Evolutionary conservation across 1,284 basidiomycete species (phyloP).

Genomic region (Mrakiaceae sp.): DNA sequence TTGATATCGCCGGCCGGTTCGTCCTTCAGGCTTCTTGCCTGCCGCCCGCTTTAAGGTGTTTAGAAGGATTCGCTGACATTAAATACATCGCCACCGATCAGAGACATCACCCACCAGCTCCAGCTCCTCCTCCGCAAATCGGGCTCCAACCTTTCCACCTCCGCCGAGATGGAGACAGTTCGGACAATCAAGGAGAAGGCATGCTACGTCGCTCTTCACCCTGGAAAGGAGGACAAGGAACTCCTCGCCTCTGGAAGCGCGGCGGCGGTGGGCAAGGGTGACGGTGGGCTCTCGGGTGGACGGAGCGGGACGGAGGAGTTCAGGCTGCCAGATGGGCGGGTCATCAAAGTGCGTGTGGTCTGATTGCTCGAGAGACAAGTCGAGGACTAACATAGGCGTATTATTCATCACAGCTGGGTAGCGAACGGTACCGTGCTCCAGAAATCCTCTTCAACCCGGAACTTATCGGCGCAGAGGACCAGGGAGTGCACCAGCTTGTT

Average conservation of each 20-base stretch:
- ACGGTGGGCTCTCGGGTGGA: not conserved
- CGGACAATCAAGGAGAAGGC: constrained; percentile 97
- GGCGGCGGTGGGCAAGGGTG: constrained; percentile 17
- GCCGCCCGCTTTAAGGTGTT: not conserved
- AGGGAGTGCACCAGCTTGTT: constrained; percentile 69
- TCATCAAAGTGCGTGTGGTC: constrained; percentile 57
- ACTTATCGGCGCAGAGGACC: constrained; percentile 88
- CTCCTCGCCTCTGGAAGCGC: constrained; percentile 21
- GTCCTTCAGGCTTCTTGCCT: constrained; percentile 18
- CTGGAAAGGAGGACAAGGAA: constrained; percentile 91
- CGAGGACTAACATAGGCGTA: constrained; percentile 7
- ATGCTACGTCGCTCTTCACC: constrained; percentile 86
- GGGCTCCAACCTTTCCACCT: constrained; percentile 90
- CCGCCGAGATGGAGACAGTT: constrained; percentile 94
- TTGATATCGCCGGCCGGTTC: constrained; percentile 90
- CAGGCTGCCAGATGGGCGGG: constrained; percentile 86
- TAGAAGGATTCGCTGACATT: not conserved
- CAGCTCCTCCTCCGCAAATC: constrained; percentile 88
- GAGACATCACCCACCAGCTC: constrained; percentile 93
- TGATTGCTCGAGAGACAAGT: not conserved
- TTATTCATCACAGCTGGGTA: constrained; percentile 54
- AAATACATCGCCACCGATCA: constrained; percentile 29
- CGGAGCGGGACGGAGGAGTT: constrained; percentile 60
- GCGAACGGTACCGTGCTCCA: constrained; percentile 91
- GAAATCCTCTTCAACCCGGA: constrained; percentile 98